Evolutionary conservation across 306 rosid genomes (phyloP).

Genomic region (Coriaria nepalensis): DNA sequence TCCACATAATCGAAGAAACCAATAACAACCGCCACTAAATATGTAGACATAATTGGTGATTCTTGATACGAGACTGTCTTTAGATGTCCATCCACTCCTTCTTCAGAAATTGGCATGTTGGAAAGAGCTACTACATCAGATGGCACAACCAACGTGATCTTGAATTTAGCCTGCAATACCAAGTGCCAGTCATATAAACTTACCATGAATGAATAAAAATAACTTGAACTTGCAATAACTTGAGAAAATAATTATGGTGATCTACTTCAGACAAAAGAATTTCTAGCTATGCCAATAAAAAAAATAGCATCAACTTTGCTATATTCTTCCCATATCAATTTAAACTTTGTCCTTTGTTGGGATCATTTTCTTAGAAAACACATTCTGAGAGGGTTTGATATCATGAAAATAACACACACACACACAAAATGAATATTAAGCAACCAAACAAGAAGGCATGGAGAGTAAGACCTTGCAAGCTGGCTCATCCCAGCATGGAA

Average conservation of each 20-base stretch:
- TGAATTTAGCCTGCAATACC: constrained; percentile 73
- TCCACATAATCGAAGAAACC: constrained; percentile 89
- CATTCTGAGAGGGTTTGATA: too few relatives aligned
- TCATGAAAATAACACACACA: too few relatives aligned
- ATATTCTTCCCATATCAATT: too few relatives aligned
- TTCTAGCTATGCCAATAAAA: too few relatives aligned
- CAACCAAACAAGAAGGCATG: constrained; percentile 5
- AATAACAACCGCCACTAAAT: constrained; percentile 80
- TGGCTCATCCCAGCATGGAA: constrained; percentile 99
- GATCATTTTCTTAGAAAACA: too few relatives aligned
- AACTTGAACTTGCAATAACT: not conserved
- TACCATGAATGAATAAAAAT: not conserved
- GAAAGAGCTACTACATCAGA: constrained; percentile 67
- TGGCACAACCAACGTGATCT: constrained; percentile 82
- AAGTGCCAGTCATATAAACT: not conserved
- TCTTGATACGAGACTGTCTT: constrained; percentile 65
- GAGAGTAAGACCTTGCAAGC: constrained; percentile 64
- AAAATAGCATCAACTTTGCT: too few relatives aligned
- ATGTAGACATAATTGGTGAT: constrained; percentile 89
- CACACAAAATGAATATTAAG: not conserved
- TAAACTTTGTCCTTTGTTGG: too few relatives aligned
- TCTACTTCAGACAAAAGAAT: too few relatives aligned
- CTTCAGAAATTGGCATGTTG: constrained; percentile 83
- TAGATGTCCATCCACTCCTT: constrained; percentile 41
- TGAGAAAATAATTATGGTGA: too few relatives aligned